Evolutionary conservation across 2,329 filamentous ascomycete species (phyloP), one percentile per base, ranked within the genome.

Genomic region (Zalaria obscura): DNA sequence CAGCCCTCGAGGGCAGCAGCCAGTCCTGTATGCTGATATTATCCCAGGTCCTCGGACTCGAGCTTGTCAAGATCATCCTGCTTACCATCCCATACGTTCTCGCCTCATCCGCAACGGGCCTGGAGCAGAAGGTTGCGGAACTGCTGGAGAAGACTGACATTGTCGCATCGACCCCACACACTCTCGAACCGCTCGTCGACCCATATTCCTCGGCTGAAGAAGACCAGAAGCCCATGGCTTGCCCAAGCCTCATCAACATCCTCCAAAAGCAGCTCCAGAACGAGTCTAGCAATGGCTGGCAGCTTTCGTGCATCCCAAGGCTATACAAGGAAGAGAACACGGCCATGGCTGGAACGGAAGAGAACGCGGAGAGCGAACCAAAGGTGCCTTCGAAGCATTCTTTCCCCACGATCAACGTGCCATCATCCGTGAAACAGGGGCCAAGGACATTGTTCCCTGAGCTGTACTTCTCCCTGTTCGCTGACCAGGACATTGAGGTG

Each of bases 41-140:
- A 45, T 47, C 47, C 52, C 48, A 76, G 70, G 64, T 75, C 35
- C 64, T 81, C 39, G 76, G 77, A 18, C 64, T 93, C 35, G 91
- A 96, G 65, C 75, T 98, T 29, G 87, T 95, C 59, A 96, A 95
- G 64, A 88, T 95, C 52, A 95, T 98, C 49, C 76, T 96, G 36
- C 76, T 95, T 38, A 94, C 89, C 0, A 83, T 98, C 44, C 89
- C 91, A 0, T 98, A 96, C 59, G 71, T 86, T 41, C 79, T 94
- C 72, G 76, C 80, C 6, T 75, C 80, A 0, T 44, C 48, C 5
- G 80, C 83, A 3, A 69, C 72, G 3, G 76, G 78, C 39, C 79
- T 82, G 55, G 76, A 80, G 51, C 72, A 82, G 49, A 83, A 83
- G 55, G 87, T 86, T 2, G 71, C 73, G 1, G 78, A 83, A 37